These are phyloP conservation scores for Punica granatum DNA, from an alignment of 345 rosid species.

Conservation along the genomic window DNA sequence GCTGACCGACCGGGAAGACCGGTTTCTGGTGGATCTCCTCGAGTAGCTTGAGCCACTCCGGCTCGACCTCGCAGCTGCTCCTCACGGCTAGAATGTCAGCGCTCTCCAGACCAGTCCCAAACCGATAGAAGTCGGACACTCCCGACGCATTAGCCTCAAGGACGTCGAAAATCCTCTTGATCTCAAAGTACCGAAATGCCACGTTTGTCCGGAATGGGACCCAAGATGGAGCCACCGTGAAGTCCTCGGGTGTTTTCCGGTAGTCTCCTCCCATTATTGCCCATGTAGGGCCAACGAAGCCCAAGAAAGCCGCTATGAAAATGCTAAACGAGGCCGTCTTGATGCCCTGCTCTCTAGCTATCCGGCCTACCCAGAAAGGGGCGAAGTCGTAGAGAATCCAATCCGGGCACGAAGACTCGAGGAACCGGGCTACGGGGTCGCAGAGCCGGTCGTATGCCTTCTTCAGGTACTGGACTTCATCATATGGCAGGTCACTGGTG, in stretches of 20 bases:
- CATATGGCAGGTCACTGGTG: constrained; percentile 21
- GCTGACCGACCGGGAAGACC: constrained; percentile 40
- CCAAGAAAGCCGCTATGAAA: constrained; percentile 6
- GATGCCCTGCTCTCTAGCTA: constrained; percentile 12
- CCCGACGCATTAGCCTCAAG: constrained; percentile 15
- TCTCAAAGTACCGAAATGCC: constrained; percentile 22
- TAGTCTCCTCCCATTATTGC: constrained; percentile 1
- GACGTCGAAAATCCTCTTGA: constrained; percentile 11
- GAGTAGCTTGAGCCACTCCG: constrained; percentile 31
- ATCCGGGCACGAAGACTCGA: constrained; percentile 13
- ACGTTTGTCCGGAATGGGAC: constrained; percentile 25
- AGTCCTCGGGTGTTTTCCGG: constrained; percentile 18
- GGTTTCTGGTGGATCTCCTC: constrained; percentile 24
- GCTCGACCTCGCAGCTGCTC: constrained; percentile 45
- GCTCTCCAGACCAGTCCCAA: constrained; percentile 1
- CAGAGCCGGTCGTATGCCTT: constrained; percentile 24
- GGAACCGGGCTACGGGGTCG: constrained; percentile 12
- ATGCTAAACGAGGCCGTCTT: constrained; percentile 14
- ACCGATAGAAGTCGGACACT: constrained; percentile 18
- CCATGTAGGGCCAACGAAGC: constrained; percentile 5
- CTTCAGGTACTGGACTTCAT: constrained; percentile 20
- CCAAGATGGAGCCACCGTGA: constrained; percentile 26
- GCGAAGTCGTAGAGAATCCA: constrained; percentile 28
- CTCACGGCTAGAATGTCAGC: constrained; percentile 31
- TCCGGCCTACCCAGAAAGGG: constrained; percentile 14